These are phyloP conservation scores for Botrytis medusae DNA, from an alignment of 2,329 filamentous ascomycete genomes.

Conservation along the genomic window DNA sequence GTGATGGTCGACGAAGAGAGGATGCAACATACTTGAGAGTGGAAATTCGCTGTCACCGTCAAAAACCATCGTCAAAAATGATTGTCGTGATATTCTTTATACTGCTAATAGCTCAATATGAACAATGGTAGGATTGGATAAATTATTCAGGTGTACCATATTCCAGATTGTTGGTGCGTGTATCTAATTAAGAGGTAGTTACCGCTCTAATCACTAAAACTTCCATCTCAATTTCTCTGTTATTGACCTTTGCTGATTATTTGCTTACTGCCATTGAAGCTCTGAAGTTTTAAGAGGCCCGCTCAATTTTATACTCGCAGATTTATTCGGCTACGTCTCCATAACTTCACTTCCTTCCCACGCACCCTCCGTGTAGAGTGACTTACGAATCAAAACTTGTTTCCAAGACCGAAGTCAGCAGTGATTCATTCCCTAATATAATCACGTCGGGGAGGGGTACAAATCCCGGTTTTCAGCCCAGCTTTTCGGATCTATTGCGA, in stretches of 20 bases:
- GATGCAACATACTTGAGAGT: rapidly evolving
- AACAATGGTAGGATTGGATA: not conserved
- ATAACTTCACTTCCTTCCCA: too few relatives aligned
- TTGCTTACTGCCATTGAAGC: too few relatives aligned
- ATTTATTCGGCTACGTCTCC: too few relatives aligned
- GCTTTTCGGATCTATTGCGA: rapidly evolving
- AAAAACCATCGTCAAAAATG: not conserved
- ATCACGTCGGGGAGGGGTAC: rapidly evolving
- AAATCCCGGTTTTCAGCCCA: too few relatives aligned
- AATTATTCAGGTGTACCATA: rapidly evolving
- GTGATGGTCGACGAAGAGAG: rapidly evolving
- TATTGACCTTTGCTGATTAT: too few relatives aligned
- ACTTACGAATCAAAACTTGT: too few relatives aligned
- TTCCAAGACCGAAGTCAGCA: too few relatives aligned
- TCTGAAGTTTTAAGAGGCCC: too few relatives aligned
- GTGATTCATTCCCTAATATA: too few relatives aligned
- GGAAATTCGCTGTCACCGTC: rapidly evolving
- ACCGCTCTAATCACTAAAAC: not conserved
- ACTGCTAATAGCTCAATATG: not conserved
- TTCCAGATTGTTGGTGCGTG: not conserved
- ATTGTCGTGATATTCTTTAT: not conserved
- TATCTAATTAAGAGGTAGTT: not conserved
- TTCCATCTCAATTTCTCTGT: too few relatives aligned
- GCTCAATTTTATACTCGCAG: too few relatives aligned
- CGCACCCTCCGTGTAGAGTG: too few relatives aligned